phyloP scores from a whole-genome alignment of 805 yeast species.

The Sugiyamaella lignohabitans region DNA sequence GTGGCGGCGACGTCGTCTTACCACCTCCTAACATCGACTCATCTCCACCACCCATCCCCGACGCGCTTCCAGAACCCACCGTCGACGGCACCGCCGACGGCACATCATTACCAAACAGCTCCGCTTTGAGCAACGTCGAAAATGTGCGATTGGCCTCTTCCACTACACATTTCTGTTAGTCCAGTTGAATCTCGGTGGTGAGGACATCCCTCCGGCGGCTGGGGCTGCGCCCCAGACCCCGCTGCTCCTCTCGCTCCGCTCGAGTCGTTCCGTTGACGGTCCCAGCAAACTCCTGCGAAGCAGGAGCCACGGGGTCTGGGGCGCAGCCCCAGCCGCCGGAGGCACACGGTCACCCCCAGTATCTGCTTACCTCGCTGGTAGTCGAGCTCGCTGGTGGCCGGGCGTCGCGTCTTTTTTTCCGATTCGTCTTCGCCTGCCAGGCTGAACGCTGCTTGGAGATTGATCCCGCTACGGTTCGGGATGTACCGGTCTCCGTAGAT shows the following conservation, averaged over 20 bases:
- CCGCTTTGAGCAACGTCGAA: constrained; percentile 78
- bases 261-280: no score
- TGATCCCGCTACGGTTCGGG: constrained; percentile 81
- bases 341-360: neutral
- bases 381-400: constrained; percentile 49
- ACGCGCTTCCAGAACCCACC: neutral
- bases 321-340: no score
- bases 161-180: constrained; percentile 31
- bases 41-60: no score
- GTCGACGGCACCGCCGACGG: constrained; percentile 37
- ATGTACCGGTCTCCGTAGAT: constrained; percentile 79
- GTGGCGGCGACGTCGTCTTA: constrained; percentile 1
- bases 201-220: neutral
- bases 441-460: constrained; percentile 78
- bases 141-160: constrained; percentile 85
- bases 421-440: constrained; percentile 40
- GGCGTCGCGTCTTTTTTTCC: constrained; percentile 15
- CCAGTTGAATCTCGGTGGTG: constrained; percentile 2
- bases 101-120: constrained; percentile 82
- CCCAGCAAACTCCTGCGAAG: no score
- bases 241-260: no score
- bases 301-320: no score
- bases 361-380: constrained; percentile 36
- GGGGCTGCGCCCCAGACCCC: neutral
- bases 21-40: neutral